A percentile compares a stretch with the other conserved stretches of the same genome.
Evolutionary conservation across 2,329 filamentous ascomycete genomes (phyloP).

Genomic region (Claviceps digitariae): DNA sequence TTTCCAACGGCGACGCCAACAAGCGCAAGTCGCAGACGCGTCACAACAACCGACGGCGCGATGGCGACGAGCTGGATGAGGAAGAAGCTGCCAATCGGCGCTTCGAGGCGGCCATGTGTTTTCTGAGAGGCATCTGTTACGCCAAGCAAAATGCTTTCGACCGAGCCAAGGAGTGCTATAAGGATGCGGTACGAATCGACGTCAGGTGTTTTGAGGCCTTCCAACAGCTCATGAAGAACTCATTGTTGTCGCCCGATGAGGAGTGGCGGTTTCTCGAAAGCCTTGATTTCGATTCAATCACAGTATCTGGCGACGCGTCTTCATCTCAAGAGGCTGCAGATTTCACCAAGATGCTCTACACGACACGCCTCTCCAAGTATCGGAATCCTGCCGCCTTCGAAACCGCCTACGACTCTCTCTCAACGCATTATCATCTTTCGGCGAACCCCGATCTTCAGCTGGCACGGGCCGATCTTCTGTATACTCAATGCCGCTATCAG

Average conservation of each 20-base stretch:
- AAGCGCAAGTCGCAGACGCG: slow-evolving; percentile 25
- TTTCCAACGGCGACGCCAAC: slow-evolving; percentile 38
- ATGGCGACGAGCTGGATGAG: slow-evolving; percentile 27
- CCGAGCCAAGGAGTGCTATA: slow-evolving; percentile 95
- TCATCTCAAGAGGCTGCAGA: slow-evolving; percentile 75
- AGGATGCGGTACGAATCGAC: slow-evolving; percentile 90
- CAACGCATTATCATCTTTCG: slow-evolving; percentile 81
- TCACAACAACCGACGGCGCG: slow-evolving; percentile 18
- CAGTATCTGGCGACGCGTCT: slow-evolving; percentile 48
- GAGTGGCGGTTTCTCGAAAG: slow-evolving; percentile 83
- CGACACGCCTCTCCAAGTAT: slow-evolving; percentile 89
- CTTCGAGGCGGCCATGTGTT: slow-evolving; percentile 96
- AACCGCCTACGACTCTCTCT: slow-evolving; percentile 76
- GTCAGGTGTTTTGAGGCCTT: slow-evolving; percentile 98
- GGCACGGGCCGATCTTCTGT: slow-evolving; percentile 78
- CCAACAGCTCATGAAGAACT: slow-evolving; percentile 94
- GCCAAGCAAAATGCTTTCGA: slow-evolving; percentile 97
- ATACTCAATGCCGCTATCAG: slow-evolving; percentile 86
- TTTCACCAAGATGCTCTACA: slow-evolving; percentile 94
- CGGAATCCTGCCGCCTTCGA: slow-evolving; percentile 73
- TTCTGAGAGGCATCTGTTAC: slow-evolving; percentile 82
- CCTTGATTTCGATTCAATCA: slow-evolving; percentile 78
- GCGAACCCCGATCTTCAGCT: slow-evolving; percentile 83
- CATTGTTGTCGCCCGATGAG: slow-evolving; percentile 75
- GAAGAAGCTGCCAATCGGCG: slow-evolving; percentile 65